These are phyloP conservation scores for Ophiocordyceps camponoti-leonardi DNA, from an alignment of 2,329 filamentous ascomycete species.

Conservation along the genomic window DNA sequence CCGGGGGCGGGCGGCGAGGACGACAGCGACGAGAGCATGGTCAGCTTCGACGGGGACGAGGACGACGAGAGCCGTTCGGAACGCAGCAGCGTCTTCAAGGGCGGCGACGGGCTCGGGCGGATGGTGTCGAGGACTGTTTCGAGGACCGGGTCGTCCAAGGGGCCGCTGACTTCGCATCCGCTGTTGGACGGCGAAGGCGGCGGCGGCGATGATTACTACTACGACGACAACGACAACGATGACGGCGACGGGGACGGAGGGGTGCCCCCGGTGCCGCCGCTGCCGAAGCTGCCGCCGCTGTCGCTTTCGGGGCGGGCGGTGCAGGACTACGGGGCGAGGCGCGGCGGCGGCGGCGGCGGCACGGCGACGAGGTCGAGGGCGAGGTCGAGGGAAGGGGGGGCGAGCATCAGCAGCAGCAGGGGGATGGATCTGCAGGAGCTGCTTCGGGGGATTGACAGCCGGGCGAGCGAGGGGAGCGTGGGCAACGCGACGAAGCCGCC, in stretches of 20 bases:
- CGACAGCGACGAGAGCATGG: conserved; percentile 49
- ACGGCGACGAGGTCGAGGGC: conserved; percentile 19
- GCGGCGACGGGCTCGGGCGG: conserved; percentile 12
- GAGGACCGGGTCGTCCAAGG: conserved; percentile 18
- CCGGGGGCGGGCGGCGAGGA: conserved; percentile 21
- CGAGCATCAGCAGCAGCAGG: conserved; percentile 14
- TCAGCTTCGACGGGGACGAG: conserved; percentile 38
- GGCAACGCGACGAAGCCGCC: conserved; percentile 30
- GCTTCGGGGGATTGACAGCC: conserved; percentile 31
- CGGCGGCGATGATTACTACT: conserved; percentile 11
- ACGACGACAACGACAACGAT: conserved; percentile 12
- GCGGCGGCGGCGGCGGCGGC: conserved; percentile 26
- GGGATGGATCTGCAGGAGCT: conserved; percentile 30
- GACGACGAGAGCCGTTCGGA: conserved; percentile 41
- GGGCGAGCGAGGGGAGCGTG: conserved; percentile 25
- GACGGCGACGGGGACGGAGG: conserved; percentile 17
- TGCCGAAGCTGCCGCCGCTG: conserved; percentile 22
- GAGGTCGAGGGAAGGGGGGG: conserved; percentile 13
- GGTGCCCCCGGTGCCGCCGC: conserved; percentile 38
- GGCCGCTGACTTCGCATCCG: conserved; percentile 27
- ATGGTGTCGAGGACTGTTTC: conserved; percentile 13
- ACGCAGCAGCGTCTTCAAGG: conserved; percentile 41
- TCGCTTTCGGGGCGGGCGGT: conserved; percentile 10
- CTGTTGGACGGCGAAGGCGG: conserved; percentile 12
- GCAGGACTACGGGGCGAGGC: conserved; percentile 21